Percentiles rank a stretch among this genome's conserved stretches.
These are phyloP conservation scores for Naganishia sp. DNA, from an alignment of 1,284 basidiomycete genomes.

Conservation along the genomic window DNA sequence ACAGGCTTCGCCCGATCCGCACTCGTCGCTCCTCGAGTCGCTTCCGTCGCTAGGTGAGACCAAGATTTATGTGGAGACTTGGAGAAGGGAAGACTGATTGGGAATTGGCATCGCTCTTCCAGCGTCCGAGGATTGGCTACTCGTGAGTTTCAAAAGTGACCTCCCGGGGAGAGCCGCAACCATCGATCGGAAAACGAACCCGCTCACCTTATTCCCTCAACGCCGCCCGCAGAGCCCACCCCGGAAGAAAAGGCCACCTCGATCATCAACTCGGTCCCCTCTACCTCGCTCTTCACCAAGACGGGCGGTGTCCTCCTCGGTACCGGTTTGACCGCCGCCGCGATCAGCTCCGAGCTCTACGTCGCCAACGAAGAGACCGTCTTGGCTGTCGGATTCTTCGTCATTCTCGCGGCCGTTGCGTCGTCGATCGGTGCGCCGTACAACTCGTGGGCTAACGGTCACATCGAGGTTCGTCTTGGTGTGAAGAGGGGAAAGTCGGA, in stretches of 20 bases:
- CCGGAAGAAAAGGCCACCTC: conserved; percentile 87
- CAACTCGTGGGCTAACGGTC: conserved; percentile 85
- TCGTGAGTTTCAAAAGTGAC: conserved; percentile 38
- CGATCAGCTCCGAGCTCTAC: conserved; percentile 96
- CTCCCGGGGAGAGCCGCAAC: neutral
- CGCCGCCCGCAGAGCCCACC: conserved; percentile 51
- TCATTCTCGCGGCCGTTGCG: conserved; percentile 83
- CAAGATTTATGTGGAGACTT: neutral
- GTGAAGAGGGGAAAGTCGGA: neutral
- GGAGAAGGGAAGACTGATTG: conserved; percentile 8
- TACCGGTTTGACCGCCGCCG: conserved; percentile 84
- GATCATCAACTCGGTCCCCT: conserved; percentile 89
- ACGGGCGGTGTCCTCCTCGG: conserved; percentile 89
- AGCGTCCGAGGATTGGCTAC: conserved; percentile 47
- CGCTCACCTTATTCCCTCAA: conserved; percentile 38
- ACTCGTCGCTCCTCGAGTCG: conserved; percentile 44
- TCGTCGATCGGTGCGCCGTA: conserved; percentile 81
- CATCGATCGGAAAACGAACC: conserved; percentile 6
- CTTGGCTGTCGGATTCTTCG: conserved; percentile 76
- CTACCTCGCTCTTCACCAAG: conserved; percentile 90
- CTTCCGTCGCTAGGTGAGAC: conserved; percentile 39
- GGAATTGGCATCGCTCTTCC: conserved; percentile 35
- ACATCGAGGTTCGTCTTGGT: conserved; percentile 60
- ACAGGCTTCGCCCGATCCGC: conserved; percentile 43
- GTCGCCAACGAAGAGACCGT: conserved; percentile 96